Evolutionary conservation across 1,139 yeast genomes (phyloP).

Genomic region (Pichia sp.): DNA sequence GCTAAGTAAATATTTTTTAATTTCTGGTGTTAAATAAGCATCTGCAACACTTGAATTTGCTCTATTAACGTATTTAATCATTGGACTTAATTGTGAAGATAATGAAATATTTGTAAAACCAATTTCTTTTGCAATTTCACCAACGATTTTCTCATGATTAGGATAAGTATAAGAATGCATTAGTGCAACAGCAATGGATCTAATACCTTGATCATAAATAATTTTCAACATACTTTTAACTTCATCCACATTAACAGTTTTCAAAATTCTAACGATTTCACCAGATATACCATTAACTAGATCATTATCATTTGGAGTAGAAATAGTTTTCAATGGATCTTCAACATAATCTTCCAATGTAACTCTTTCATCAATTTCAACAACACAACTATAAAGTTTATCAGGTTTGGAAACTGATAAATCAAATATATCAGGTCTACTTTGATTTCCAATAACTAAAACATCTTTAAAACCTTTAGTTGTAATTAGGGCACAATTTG

Average conservation of each 20-base stretch:
- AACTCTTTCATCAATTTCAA: slow-evolving; percentile 67
- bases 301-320: slow-evolving; percentile 27
- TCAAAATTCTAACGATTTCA: slow-evolving; percentile 50
- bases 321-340: slow-evolving; percentile 38
- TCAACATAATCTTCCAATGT: slow-evolving; percentile 62
- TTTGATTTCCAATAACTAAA: slow-evolving; percentile 62
- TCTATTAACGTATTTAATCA: slow-evolving; percentile 64
- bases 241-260: slow-evolving; percentile 38
- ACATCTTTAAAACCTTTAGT: slow-evolving; percentile 65
- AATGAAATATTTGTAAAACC: slow-evolving; percentile 53
- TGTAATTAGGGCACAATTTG: slow-evolving; percentile 52
- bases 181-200: slow-evolving; percentile 60
- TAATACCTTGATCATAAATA: slow-evolving; percentile 47
- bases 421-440: slow-evolving; percentile 65
- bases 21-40: slow-evolving; percentile 71
- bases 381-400: slow-evolving; percentile 53
- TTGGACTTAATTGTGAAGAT: slow-evolving; percentile 61
- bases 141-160: slow-evolving; percentile 53
- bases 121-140: slow-evolving; percentile 46
- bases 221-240: slow-evolving; percentile 35
- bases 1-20: slow-evolving; percentile 50
- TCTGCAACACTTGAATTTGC: slow-evolving; percentile 72
- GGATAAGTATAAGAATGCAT: slow-evolving; percentile 67
- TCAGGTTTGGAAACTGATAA: slow-evolving; percentile 51
- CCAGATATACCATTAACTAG: slow-evolving; percentile 52